Percentiles rank a stretch among this genome's conserved stretches.
phyloP scores from a whole-genome alignment of 495 filamentous ascomycete genomes.

The Penicillium paxilli region DNA sequence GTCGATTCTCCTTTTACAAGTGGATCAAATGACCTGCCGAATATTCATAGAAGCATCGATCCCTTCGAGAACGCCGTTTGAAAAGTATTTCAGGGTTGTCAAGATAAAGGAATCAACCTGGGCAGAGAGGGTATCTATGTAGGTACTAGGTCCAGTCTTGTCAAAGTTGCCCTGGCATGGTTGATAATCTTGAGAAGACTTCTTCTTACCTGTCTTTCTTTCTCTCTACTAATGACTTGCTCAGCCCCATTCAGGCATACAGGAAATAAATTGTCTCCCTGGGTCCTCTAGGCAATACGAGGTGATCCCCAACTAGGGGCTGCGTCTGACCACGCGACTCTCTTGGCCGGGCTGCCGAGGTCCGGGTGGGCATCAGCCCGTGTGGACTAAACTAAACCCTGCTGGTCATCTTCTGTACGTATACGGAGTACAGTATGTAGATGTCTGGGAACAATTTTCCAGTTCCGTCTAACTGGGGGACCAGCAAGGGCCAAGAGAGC shows the following conservation, averaged over 20 bases:
- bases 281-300: background rate
- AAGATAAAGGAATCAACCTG: too few relatives aligned
- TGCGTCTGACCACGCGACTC: constrained; percentile 19
- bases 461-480: background rate
- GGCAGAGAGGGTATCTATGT: too few relatives aligned
- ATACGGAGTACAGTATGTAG: constrained; percentile 1
- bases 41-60: background rate
- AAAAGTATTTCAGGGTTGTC: background rate
- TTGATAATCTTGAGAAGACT: background rate
- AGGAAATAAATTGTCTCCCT: background rate
- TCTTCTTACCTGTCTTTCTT: background rate
- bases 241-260: too few relatives aligned
- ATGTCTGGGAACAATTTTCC: background rate
- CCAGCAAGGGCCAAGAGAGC: background rate
- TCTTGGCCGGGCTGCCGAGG: constrained; percentile 18
- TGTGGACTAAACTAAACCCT: constrained; percentile 18
- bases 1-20: background rate
- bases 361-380: constrained; percentile 15
- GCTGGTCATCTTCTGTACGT: constrained; percentile 1
- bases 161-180: background rate
- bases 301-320: background rate
- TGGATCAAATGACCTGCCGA: constrained; percentile 5
- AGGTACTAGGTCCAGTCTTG: too few relatives aligned
- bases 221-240: background rate
- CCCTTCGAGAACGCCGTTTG: constrained; percentile 14